Evolutionary conservation across 768 basidiomycete species (phyloP).

Genomic region (Tulasnella sp.): DNA sequence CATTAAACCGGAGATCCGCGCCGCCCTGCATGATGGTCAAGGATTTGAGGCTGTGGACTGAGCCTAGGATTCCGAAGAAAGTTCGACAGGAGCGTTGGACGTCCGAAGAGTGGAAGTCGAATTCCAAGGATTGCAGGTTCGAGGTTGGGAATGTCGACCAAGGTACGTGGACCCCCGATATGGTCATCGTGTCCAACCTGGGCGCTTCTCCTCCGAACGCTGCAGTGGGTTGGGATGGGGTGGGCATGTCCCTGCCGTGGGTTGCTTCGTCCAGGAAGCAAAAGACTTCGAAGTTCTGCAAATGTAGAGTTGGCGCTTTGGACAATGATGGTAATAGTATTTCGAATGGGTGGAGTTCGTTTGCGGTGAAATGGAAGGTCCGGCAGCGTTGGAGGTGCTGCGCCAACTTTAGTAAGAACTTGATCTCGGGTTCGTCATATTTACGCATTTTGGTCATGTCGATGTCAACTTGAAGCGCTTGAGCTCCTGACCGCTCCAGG

Average conservation of each 20-base stretch:
- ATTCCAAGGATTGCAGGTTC: conserved; percentile 8
- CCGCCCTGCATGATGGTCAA: conserved; percentile 22
- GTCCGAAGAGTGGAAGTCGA: conserved; percentile 25
- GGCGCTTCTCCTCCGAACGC: conserved; percentile 24
- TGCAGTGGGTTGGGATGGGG: background rate
- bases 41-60: background rate
- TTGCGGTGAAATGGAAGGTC: conserved; percentile 18
- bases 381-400: conserved; percentile 18
- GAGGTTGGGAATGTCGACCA: background rate
- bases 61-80: background rate
- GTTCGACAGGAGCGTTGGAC: conserved; percentile 13
- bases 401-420: conserved; percentile 6
- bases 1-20: conserved; percentile 14
- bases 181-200: conserved; percentile 11
- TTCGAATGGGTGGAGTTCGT: conserved; percentile 8
- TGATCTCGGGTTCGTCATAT: conserved; percentile 3
- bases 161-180: conserved; percentile 24
- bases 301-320: background rate
- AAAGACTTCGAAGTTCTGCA: conserved; percentile 11
- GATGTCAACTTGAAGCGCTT: conserved; percentile 15
- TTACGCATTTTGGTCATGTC: conserved; percentile 11
- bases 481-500: conserved; percentile 16
- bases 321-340: conserved; percentile 13
- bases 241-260: background rate
- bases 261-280: background rate